phyloP scores from a whole-genome alignment of 495 filamentous ascomycete genomes.

The Penicillium waksmanii region DNA sequence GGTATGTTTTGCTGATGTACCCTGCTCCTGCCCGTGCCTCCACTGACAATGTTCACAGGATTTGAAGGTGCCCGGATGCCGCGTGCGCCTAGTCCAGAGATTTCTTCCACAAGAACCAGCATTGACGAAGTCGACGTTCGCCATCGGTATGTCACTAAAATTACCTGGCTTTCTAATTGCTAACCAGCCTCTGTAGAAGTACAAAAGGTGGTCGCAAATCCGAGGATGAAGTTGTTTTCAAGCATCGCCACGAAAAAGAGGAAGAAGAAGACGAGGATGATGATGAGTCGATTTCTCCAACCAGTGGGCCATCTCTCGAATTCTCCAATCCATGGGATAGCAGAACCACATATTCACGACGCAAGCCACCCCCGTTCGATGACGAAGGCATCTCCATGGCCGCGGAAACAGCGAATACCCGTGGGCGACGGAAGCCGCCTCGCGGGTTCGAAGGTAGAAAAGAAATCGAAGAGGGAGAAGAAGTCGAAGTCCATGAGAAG shows the following conservation, averaged over 20 bases:
- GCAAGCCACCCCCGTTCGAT: constrained; percentile 3
- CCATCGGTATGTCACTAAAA: constrained; percentile 31
- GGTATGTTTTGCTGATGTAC: constrained; percentile 43
- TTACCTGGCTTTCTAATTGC: not conserved
- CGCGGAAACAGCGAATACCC: not conserved
- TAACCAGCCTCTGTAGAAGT: constrained; percentile 4
- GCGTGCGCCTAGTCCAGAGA: constrained; percentile 40
- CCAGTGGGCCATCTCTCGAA: constrained; percentile 15
- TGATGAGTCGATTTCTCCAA: constrained; percentile 26
- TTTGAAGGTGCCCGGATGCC: constrained; percentile 35
- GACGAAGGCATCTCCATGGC: constrained; percentile 11
- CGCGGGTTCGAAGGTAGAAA: constrained; percentile 8
- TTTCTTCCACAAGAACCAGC: constrained; percentile 31
- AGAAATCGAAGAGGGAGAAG: constrained; percentile 16
- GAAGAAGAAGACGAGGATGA: not conserved
- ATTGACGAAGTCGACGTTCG: constrained; percentile 58
- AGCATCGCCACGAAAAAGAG: constrained; percentile 12
- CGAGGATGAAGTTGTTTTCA: constrained; percentile 26
- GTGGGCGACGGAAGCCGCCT: not conserved
- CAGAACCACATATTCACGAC: constrained; percentile 3
- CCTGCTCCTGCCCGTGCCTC: not conserved
- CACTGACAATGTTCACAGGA: constrained; percentile 16
- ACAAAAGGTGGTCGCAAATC: constrained; percentile 15
- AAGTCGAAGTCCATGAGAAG: constrained; percentile 38
- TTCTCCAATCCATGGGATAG: constrained; percentile 25